Percentiles rank a stretch among this genome's conserved stretches.
These are phyloP conservation scores for Juglanconis oblonga DNA, from an alignment of 2,329 filamentous ascomycete genomes.

Conservation along the genomic window DNA sequence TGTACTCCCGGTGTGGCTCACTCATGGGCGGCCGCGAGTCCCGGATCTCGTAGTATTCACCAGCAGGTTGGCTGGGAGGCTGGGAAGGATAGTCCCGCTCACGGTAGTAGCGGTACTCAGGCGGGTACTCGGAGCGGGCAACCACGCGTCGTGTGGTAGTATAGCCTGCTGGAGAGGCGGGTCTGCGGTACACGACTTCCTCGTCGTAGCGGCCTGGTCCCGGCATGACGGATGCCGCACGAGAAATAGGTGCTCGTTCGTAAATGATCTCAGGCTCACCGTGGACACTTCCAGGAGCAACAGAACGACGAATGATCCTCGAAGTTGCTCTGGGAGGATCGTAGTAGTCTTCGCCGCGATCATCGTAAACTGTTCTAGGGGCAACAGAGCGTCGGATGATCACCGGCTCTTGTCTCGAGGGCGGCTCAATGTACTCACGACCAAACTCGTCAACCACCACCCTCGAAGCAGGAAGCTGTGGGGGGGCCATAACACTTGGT, in stretches of 20 bases:
- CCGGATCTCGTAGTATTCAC: constrained; percentile 49
- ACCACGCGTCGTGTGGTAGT: constrained; percentile 54
- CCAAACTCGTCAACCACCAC: constrained; percentile 82
- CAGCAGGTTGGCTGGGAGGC: constrained; percentile 38
- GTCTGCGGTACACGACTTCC: constrained; percentile 46
- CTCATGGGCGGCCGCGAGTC: constrained; percentile 39
- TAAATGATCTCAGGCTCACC: constrained; percentile 60
- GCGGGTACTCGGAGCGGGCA: constrained; percentile 58
- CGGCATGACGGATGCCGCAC: constrained; percentile 50
- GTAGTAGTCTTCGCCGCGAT: constrained; percentile 25
- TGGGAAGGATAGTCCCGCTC: constrained; percentile 57
- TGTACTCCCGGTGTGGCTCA: constrained; percentile 50
- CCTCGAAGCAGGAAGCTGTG: constrained; percentile 54
- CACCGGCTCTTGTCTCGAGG: constrained; percentile 32
- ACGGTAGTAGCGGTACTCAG: constrained; percentile 53
- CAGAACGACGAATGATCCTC: constrained; percentile 44
- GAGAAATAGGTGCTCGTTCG: constrained; percentile 53
- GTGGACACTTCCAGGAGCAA: constrained; percentile 40
- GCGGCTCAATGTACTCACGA: constrained; percentile 68
- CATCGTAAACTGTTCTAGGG: constrained; percentile 32
- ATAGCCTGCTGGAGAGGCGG: constrained; percentile 46
- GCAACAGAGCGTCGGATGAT: constrained; percentile 52
- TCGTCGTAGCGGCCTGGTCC: constrained; percentile 47
- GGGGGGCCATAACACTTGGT: constrained; percentile 46
- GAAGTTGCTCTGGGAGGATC: constrained; percentile 16